Percentiles rank a stretch among this genome's conserved stretches.
Conservation (phyloP, 2,329 filamentous ascomycete genomes). For the Graphilbum sp. region DNA sequence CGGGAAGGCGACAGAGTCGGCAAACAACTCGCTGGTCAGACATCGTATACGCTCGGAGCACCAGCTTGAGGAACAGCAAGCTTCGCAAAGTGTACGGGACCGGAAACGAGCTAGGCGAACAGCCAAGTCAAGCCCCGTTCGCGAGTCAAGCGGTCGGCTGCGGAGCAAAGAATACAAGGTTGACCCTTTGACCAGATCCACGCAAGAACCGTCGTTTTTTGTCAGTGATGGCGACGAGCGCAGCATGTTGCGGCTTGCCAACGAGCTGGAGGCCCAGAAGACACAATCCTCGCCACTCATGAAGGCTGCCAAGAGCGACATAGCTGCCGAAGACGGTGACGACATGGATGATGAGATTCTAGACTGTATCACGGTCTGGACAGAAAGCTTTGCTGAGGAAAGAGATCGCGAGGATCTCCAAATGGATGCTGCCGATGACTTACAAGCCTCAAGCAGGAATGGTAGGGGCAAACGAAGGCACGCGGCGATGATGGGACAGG, state of each 20-base stretch:
- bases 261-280: slow-evolving; percentile 29
- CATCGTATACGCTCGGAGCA: not conserved
- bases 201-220: slow-evolving; percentile 19
- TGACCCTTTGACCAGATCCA: not conserved
- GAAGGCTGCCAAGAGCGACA: slow-evolving; percentile 8
- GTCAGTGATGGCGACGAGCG: slow-evolving; percentile 29
- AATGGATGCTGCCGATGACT: no score
- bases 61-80: not conserved
- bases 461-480: slow-evolving; percentile 2
- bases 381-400: slow-evolving; percentile 3
- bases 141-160: slow-evolving; percentile 3
- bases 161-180: not conserved
- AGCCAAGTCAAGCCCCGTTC: slow-evolving; percentile 6
- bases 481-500: slow-evolving; percentile 1
- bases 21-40: no score
- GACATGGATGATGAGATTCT: not conserved
- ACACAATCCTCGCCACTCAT: slow-evolving; percentile 1
- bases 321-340: slow-evolving; percentile 5
- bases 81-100: no score
- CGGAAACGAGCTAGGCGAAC: no score
- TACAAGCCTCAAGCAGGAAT: not conserved
- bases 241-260: slow-evolving; percentile 29
- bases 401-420: slow-evolving; percentile 9
- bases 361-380: slow-evolving; percentile 19
- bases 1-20: not conserved